phyloP scores from a whole-genome alignment of 2,329 filamentous ascomycete genomes.

The Curvularia sp. region DNA sequence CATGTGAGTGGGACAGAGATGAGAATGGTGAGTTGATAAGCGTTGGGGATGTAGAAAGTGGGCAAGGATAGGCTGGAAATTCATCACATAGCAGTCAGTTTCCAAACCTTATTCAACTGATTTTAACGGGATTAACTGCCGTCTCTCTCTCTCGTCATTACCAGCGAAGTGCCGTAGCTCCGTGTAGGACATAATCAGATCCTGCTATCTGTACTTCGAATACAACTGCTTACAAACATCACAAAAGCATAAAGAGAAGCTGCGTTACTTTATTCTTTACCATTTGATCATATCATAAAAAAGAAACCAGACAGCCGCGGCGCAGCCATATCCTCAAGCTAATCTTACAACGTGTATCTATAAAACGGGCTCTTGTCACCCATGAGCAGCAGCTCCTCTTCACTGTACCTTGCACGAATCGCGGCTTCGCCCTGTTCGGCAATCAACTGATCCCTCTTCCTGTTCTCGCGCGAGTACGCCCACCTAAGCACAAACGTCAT shows the following conservation, averaged over 20 bases:
- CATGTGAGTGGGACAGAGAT: slow-evolving; percentile 21
- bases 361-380: slow-evolving; percentile 55
- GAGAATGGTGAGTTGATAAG: background rate
- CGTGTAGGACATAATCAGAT: background rate
- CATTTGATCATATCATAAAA: background rate
- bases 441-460: slow-evolving; percentile 36
- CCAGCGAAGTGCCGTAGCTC: background rate
- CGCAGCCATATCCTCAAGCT: background rate
- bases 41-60: background rate
- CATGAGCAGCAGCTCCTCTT: slow-evolving; percentile 52
- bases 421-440: slow-evolving; percentile 42
- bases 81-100: background rate
- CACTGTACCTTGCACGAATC: slow-evolving; percentile 49
- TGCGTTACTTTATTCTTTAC: background rate
- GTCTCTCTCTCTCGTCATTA: background rate
- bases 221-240: no score
- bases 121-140: background rate
- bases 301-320: background rate
- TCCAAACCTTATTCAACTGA: background rate
- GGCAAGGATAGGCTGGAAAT: background rate
- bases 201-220: background rate
- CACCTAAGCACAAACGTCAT: slow-evolving; percentile 52
- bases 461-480: slow-evolving; percentile 52
- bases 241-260: background rate
- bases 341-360: slow-evolving; percentile 44